Evolutionary conservation across 176 grass and related monocot genomes (phyloP), one percentile per base, ranked within the genome.

Genomic region (Aegilops sharonensis): DNA sequence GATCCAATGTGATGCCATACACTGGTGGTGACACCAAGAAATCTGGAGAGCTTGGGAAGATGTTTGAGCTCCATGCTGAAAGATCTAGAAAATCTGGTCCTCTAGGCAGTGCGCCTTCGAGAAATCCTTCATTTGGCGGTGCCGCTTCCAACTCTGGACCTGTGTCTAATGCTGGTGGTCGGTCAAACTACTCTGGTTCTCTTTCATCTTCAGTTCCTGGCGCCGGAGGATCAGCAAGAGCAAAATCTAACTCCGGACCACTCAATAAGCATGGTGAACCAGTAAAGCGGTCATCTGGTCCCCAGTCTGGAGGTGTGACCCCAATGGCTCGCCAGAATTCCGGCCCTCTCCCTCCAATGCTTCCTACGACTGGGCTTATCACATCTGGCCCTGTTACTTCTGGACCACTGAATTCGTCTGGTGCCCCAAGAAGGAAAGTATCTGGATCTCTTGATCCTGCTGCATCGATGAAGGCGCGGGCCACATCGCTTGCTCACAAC

Each of bases 11-110:
- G 2, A 95, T 98, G 96, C 96, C 96, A 76, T 98, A 98, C 74
- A 98, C 96, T 35, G 96, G 96, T 50, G 96, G 96, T 72, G 96
- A 98, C 88, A 91, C 94, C 61, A 98, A 98, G 81, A 98, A 95
- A 86, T 98, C 96, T 74, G 96, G 96, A 56, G 96, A 98, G 73
- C 84, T 98, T 30, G 96, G 96, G 60, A 98, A 98, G 75, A 98
- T 98, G 96, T 98, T 98, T 86, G 96, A 98, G 68, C 88, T 98
- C 47, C 96, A 95, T 73, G 96, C 89, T 39, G 96, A 95, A 42
- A 98, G 95, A 61, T 98, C 96, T 32, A 91, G 96, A 78, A 98
- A 98, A 86, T 98, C 96, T 84, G 96, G 93, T 77, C 96, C 93
- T 82, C 79, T 95, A 11, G 72, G 85, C 81, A 95, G 79, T 45